Evolutionary conservation across 306 rosid genomes (phyloP), one percentile per base, ranked within the genome.

Genomic region (Cucumis melo): DNA sequence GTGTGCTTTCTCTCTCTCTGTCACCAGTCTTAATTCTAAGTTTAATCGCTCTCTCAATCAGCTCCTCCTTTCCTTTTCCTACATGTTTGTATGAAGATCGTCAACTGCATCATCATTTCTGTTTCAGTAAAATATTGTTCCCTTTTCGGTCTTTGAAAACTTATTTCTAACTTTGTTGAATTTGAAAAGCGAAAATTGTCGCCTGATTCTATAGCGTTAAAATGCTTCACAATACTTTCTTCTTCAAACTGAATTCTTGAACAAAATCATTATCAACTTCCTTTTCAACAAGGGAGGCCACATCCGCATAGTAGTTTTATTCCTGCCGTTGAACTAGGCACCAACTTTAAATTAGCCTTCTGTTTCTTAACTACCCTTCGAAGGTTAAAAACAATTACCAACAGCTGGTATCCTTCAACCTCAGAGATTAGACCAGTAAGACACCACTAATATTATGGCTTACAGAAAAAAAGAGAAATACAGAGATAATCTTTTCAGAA

Each of bases 1-100:
- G 77, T 13, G 77, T 73, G 77, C 77, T 73, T 5, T 51, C 77
- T 73, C 77, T 54, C 77, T 73, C 3, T 55, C 61, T 54, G 63
- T 73, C 77, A 53, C 58, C 75, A 13, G 53, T 38, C 73, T 4
- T 32, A 73, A 53, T 16, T 54, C 77, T 6, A 53, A 73, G 7
- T 34, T 73, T 50, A 73, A 16, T 34, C 44, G 24, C 75, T 44
- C 19, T 41, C 36, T 50, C 76, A 3, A 8, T 23, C 74, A 42
- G 36, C 74, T 29, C 24, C 34, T 20, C 21, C 16, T 42, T 42
- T 67, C 55, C 29, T 67, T 67, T 21, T 42, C 34, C 74, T 7
- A 66, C 74, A 67, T 67, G 36, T 3, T 46, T 67, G 12, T 55
- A 20, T 66, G 34, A 41, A 66, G 73, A 66, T 41, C 2, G 11